Evolutionary conservation across 2,329 filamentous ascomycete species (phyloP), one percentile per base, ranked within the genome.

Genomic region (Sporothrix euskadiensis): DNA sequence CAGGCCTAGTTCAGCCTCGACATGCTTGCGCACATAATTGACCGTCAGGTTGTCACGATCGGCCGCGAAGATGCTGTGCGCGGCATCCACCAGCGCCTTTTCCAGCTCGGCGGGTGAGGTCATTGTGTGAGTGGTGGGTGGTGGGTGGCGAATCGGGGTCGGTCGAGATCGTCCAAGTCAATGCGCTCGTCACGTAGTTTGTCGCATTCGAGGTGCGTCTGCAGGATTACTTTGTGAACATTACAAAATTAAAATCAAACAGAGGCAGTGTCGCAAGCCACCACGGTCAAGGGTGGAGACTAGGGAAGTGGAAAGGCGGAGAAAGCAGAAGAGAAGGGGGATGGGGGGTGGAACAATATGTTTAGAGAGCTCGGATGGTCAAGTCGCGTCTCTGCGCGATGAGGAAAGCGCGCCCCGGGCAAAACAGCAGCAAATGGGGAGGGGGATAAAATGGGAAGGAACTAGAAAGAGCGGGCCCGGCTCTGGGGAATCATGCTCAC

Each of bases 11-110:
- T 85, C 80, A 41, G 85, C 80, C 74, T 89, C 87, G 1, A 84
- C 85, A 61, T 81, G 82, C 74, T 85, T 84, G 72, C 89, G 88
- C 72, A 89, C 84, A 69, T 82, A 83, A 77, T 89, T 90, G 74
- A 91, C 87, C 0, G 87, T 87, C 9, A 89, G 83, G 3, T 82
- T 76, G 26, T 86, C 84, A 4, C 83, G 82, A 14, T 84, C 82
- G 26, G 79, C 77, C 35, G 81, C 79, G 77, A 85, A 88, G 56
- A 88, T 77, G 2, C 82, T 80, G 69, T 80, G 81, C 49, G 88
- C 86, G 4, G 83, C 83, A n/a, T 83, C 79, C 59, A 83, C 80
- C 16, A 90, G 82, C 71, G 82, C 84, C 66, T 81, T 77, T 76
- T 87, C 83, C 32, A 89, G 19, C 5, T 72, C 47, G 7, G 54